Evolutionary conservation across 1,284 basidiomycete species (phyloP), one percentile per base, ranked within the genome.

Genomic region (Moniliophthora roreri): DNA sequence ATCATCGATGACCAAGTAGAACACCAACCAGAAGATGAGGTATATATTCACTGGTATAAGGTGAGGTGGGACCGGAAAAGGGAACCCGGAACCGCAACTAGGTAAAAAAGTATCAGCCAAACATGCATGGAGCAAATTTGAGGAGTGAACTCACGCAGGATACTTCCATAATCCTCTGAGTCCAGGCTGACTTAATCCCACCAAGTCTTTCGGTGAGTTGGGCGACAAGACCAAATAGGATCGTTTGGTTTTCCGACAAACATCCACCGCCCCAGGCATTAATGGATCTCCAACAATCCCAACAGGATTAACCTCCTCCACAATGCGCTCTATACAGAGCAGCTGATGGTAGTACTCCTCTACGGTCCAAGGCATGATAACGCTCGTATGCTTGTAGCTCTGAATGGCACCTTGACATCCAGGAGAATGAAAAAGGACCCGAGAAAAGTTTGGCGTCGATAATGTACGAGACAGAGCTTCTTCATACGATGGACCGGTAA

Each of bases 121-220:
- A 11, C 13, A 16, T 9, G 15, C 34, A 34, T 18, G 23, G 7
- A 46, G 37, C 15, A 28, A 23, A 35, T 16, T 11, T n/a, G 18
- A 21, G 9, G 26, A 45, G 24, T 9, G 36, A 8, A 50, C 55
- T 23, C 37, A 56, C 55, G 47, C 51, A 47, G 55, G 55, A 50
- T 40, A 50, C 32, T 53, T 56, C 55, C 51, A 52, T 5, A 56
- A 34, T 8, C 34, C 42, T 16, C 23, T 23, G 11, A 37, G 18
- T 24, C 24, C 24, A 21, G 54, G 54, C 38, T 55, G 51, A 38
- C 24, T 37, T 24, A 50, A 32, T 26, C 40, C 37, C 18, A 50
- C 36, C 3, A 50, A 15, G 32, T 56, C 55, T 44, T 53, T 56
- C 46, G 41, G 36, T 10, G 55, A 50, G 32, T 52, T 56, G 16